These are phyloP conservation scores for Mucor ambiguus DNA, from an alignment of 371 early-diverging fungal species.

Conservation along the genomic window DNA sequence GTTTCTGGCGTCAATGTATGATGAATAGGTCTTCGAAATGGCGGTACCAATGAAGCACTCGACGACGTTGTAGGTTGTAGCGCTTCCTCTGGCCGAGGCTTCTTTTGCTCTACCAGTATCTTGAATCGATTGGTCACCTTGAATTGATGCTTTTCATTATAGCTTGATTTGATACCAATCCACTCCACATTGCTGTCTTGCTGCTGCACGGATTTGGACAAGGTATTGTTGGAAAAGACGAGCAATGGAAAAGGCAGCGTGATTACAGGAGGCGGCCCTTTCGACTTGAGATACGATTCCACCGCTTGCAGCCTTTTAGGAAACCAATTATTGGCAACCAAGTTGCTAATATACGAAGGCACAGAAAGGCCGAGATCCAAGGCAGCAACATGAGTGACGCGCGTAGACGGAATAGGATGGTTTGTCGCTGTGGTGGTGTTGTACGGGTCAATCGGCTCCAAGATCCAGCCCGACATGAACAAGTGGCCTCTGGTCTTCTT, in stretches of 20 bases:
- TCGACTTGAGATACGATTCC: slow-evolving; percentile 48
- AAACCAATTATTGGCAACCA: slow-evolving; percentile 44
- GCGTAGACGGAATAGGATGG: slow-evolving; percentile 63
- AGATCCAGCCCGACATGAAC: slow-evolving; percentile 60
- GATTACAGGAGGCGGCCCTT: slow-evolving; percentile 55
- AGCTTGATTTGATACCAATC: slow-evolving; percentile 13
- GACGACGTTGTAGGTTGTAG: not conserved
- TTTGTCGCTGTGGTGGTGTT: slow-evolving; percentile 48
- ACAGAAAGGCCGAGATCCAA: slow-evolving; percentile 55
- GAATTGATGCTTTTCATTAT: slow-evolving; percentile 13
- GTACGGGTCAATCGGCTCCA: slow-evolving; percentile 62
- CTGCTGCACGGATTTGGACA: not conserved
- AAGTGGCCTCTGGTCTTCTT: slow-evolving; percentile 46
- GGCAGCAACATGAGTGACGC: slow-evolving; percentile 53
- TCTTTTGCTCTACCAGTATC: not conserved
- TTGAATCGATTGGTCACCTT: slow-evolving; percentile 5
- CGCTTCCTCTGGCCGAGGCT: not conserved
- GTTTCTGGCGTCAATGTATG: slow-evolving; percentile 1
- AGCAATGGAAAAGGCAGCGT: slow-evolving; percentile 16
- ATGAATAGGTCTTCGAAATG: slow-evolving; percentile 9
- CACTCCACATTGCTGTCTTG: slow-evolving; percentile 8
- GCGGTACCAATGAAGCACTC: not conserved
- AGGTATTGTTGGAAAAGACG: slow-evolving; percentile 9
- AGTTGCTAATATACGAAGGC: slow-evolving; percentile 57
- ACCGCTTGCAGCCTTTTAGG: slow-evolving; percentile 50